Evolutionary conservation across 2,329 filamentous ascomycete species (phyloP).

Genomic region (Helminthosporium solani): DNA sequence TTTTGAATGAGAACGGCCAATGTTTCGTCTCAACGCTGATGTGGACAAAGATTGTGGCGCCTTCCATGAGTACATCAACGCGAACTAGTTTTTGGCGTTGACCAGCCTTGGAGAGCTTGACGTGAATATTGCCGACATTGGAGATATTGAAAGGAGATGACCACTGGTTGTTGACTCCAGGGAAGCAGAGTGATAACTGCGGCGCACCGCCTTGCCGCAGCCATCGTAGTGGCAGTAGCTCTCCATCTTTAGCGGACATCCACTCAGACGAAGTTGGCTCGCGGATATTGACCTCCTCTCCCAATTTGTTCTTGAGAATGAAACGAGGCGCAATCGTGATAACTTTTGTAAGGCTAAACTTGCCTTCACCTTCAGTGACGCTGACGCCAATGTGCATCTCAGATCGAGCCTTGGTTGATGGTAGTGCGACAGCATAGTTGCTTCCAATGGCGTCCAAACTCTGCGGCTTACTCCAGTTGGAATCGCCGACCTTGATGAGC

Average conservation of each 20-base stretch:
- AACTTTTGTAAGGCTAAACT: conserved; percentile 96
- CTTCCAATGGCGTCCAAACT: conserved; percentile 98
- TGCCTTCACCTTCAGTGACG: conserved; percentile 87
- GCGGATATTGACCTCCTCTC: conserved; percentile 83
- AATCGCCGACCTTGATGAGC: conserved; percentile 82
- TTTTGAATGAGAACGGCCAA: conserved; percentile 98
- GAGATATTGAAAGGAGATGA: conserved; percentile 97
- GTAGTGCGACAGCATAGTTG: conserved; percentile 81
- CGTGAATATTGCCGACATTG: conserved; percentile 85
- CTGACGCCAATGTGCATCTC: conserved; percentile 92
- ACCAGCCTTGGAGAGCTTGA: conserved; percentile 89
- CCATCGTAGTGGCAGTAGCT: conserved; percentile 84
- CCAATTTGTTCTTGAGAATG: conserved; percentile 88
- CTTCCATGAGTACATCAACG: conserved; percentile 87
- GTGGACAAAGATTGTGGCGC: conserved; percentile 89
- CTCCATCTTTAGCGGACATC: conserved; percentile 73
- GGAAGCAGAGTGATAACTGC: conserved; percentile 89
- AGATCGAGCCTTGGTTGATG: conserved; percentile 66
- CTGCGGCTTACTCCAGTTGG: conserved; percentile 94
- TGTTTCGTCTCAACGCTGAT: conserved; percentile 88
- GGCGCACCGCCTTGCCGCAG: conserved; percentile 80
- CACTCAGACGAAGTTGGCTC: conserved; percentile 90
- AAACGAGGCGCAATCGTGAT: conserved; percentile 91
- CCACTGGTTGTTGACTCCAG: conserved; percentile 95
- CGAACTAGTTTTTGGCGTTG: conserved; percentile 86